These are phyloP conservation scores for Wickerhamomyces silvicola DNA, from an alignment of 805 yeast species.

Conservation along the genomic window DNA sequence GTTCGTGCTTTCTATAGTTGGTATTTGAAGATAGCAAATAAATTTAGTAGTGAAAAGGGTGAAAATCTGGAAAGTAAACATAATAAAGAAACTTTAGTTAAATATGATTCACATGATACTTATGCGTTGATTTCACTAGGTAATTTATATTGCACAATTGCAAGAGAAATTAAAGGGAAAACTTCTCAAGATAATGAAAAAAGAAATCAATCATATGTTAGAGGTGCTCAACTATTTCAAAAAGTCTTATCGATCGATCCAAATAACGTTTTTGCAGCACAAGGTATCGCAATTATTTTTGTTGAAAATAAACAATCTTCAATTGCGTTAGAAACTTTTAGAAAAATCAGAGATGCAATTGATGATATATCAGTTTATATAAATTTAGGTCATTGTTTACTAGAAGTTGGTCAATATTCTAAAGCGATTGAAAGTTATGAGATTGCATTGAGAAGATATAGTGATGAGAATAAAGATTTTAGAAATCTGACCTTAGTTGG, in stretches of 20 bases:
- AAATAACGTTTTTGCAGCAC: slow-evolving; percentile 90
- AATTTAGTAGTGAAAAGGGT: slow-evolving; percentile 33
- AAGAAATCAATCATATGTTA: slow-evolving; percentile 65
- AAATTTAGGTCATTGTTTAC: slow-evolving; percentile 81
- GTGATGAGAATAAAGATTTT: slow-evolving; percentile 54
- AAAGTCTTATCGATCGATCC: slow-evolving; percentile 84
- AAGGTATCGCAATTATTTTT: slow-evolving; percentile 89
- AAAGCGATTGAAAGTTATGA: slow-evolving; percentile 89
- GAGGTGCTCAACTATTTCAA: slow-evolving; percentile 89
- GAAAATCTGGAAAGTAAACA: slow-evolving; percentile 65
- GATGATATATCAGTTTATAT: slow-evolving; percentile 77
- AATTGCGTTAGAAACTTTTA: slow-evolving; percentile 76
- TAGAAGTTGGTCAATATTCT: slow-evolving; percentile 74
- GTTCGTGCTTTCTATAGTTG: slow-evolving; percentile 90
- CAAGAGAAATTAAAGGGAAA: slow-evolving; percentile 58
- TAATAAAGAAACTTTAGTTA: slow-evolving; percentile 78
- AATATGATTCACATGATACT: slow-evolving; percentile 78
- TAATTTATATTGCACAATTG: slow-evolving; percentile 76
- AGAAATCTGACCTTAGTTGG: slow-evolving; percentile 69
- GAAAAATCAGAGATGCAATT: slow-evolving; percentile 85
- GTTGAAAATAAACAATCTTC: slow-evolving; percentile 75
- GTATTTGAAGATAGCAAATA: slow-evolving; percentile 61
- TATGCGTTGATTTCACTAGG: slow-evolving; percentile 89
- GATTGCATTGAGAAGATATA: slow-evolving; percentile 62
- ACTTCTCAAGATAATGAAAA: slow-evolving; percentile 46